Conservation (phyloP, 1,284 basidiomycete genomes). For the Marasmius tenuissimus region DNA sequence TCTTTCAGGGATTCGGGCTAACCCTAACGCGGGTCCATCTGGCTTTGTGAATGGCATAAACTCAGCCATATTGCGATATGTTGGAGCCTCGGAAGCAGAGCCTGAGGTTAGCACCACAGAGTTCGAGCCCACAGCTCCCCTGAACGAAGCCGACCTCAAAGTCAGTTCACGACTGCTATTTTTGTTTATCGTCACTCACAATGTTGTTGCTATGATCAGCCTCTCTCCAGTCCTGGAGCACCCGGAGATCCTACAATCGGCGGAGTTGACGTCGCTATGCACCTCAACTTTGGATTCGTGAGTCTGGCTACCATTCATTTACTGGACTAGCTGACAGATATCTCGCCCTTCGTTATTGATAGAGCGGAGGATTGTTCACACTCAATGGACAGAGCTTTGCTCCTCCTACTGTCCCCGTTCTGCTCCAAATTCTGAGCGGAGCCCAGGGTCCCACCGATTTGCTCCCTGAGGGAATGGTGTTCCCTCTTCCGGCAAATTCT, state of each 20-base stretch:
- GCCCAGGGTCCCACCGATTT: conserved; percentile 23
- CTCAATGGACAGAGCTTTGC: conserved; percentile 7
- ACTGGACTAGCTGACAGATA: conserved; percentile 26
- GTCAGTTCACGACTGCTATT: background rate
- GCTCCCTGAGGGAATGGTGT: conserved; percentile 24
- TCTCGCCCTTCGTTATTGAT: conserved; percentile 7
- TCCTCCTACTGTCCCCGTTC: conserved; percentile 15
- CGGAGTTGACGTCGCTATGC: conserved; percentile 27
- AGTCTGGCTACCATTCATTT: conserved; percentile 11
- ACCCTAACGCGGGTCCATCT: conserved; percentile 17
- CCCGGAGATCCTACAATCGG: conserved; percentile 32
- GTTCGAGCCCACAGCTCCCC: background rate
- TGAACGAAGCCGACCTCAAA: conserved; percentile 19
- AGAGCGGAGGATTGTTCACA: conserved; percentile 5
- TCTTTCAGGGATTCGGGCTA: conserved; percentile 24
- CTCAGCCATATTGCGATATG: conserved; percentile 44
- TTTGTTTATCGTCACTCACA: conserved; percentile 12
- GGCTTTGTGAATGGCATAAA: conserved; percentile 30
- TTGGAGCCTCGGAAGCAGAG: conserved; percentile 33
- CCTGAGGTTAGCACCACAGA: conserved; percentile 22
- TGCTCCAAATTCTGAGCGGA: conserved; percentile 33
- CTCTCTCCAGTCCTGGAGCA: conserved; percentile 26
- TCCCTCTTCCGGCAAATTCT: conserved; percentile 28
- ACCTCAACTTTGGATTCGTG: conserved; percentile 2
- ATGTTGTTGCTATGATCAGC: conserved; percentile 31